Conservation (phyloP, 768 basidiomycete genomes). For the Leucosporidium yakuticum region DNA sequence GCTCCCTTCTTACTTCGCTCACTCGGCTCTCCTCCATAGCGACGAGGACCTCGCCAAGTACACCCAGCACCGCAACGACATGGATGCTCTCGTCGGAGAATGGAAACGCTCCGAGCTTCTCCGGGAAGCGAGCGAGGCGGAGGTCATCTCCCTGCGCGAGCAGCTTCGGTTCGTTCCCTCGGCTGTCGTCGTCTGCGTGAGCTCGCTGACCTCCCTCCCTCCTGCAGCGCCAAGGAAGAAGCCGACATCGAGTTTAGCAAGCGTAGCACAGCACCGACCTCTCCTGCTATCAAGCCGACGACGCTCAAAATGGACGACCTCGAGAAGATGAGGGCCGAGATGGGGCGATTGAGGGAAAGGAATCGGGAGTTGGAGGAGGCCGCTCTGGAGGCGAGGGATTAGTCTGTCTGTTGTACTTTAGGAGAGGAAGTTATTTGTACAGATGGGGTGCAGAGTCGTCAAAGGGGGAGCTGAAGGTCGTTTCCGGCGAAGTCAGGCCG, state of each 20-base stretch:
- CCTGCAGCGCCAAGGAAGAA: conserved; percentile 13
- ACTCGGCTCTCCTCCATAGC: background rate
- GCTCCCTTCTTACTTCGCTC: background rate
- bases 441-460: too few species aligned
- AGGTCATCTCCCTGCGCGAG: background rate
- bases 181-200: background rate
- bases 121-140: conserved; percentile 18
- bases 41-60: conserved; percentile 30
- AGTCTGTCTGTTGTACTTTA: too few species aligned
- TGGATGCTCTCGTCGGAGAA: conserved; percentile 25
- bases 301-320: conserved; percentile 3
- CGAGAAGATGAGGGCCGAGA: conserved; percentile 9
- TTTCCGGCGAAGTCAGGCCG: too few species aligned
- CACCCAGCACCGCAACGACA: conserved; percentile 25
- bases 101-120: conserved; percentile 29
- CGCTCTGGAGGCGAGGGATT: too few species aligned
- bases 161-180: conserved; percentile 8
- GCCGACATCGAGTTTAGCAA: background rate
- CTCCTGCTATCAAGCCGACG: background rate
- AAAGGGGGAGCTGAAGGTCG: too few species aligned
- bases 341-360: conserved; percentile 20
- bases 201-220: background rate
- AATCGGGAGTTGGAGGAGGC: conserved; percentile 28
- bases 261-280: background rate
- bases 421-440: too few species aligned